Percentiles rank a stretch among this genome's conserved stretches.
Conservation (phyloP, 1,139 yeast genomes). For the Nakaseomyces uthaithaninus region DNA sequence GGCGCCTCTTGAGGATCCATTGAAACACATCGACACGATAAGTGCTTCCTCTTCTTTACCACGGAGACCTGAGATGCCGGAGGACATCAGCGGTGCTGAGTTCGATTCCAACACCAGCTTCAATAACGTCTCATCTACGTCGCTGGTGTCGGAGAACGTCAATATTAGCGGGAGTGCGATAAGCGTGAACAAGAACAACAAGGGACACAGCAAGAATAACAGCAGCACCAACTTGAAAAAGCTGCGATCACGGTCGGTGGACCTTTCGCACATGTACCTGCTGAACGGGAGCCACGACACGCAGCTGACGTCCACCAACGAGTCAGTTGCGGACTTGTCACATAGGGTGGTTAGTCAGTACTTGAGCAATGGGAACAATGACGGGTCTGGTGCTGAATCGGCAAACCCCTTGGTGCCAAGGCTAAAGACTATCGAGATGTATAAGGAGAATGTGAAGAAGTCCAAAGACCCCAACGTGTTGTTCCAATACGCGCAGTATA, state of each 20-base stretch:
- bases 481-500: conserved; percentile 86
- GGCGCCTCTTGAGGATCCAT: no score
- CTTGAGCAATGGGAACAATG: conserved; percentile 42
- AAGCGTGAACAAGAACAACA: neutral
- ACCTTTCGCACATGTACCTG: conserved; percentile 35
- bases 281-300: conserved; percentile 31
- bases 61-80: conserved; percentile 4
- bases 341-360: conserved; percentile 39
- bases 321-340: conserved; percentile 35
- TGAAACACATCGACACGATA: neutral
- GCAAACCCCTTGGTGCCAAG: conserved; percentile 56
- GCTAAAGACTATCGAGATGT: conserved; percentile 78
- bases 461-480: conserved; percentile 78
- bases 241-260: conserved; percentile 32
- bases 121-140: neutral
- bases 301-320: conserved; percentile 35
- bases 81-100: neutral
- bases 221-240: conserved; percentile 4
- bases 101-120: conserved; percentile 1
- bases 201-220: neutral
- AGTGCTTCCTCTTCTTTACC: conserved; percentile 4
- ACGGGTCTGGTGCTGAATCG: no score
- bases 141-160: neutral
- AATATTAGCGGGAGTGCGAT: neutral
- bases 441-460: conserved; percentile 76